phyloP scores from a whole-genome alignment of 2,329 filamentous ascomycete species.

The Epichloe bromicola region DNA sequence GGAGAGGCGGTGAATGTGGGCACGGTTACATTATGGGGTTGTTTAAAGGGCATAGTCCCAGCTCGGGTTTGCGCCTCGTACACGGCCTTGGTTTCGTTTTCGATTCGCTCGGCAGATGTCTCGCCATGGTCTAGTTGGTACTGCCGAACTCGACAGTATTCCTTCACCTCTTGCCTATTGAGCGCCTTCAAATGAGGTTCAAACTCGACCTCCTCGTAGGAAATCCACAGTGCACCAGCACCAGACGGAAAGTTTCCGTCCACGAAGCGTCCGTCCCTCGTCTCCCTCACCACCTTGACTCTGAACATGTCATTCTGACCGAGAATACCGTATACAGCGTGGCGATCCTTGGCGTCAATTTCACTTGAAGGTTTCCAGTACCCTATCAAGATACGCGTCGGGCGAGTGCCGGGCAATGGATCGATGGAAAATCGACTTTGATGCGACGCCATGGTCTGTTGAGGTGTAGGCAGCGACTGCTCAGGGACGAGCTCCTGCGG shows the following conservation, averaged over 20 bases:
- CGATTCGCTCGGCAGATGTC: slow-evolving; percentile 28
- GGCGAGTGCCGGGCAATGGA: slow-evolving; percentile 37
- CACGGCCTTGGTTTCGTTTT: slow-evolving; percentile 40
- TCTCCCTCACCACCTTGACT: slow-evolving; percentile 47
- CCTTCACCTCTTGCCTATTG: slow-evolving; percentile 44
- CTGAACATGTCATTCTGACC: slow-evolving; percentile 52
- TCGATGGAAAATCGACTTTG: slow-evolving; percentile 19
- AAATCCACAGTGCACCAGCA: slow-evolving; percentile 48
- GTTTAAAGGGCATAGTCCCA: slow-evolving; percentile 17
- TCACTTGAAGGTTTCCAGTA: slow-evolving; percentile 45
- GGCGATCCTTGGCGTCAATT: slow-evolving; percentile 33
- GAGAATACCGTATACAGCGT: slow-evolving; percentile 50
- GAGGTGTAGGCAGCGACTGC: slow-evolving; percentile 10
- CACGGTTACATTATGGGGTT: slow-evolving; percentile 8
- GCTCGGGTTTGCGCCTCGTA: slow-evolving; percentile 35
- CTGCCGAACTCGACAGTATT: slow-evolving; percentile 50
- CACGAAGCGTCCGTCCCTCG: slow-evolving; percentile 43
- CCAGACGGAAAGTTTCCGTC: slow-evolving; percentile 48
- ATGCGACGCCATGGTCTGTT: slow-evolving; percentile 10
- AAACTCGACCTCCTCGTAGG: slow-evolving; percentile 48
- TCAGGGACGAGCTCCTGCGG: slow-evolving; percentile 4
- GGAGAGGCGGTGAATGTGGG: slow-evolving; percentile 13
- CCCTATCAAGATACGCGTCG: slow-evolving; percentile 45
- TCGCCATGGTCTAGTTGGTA: slow-evolving; percentile 44
- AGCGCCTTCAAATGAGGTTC: slow-evolving; percentile 41